These are phyloP conservation scores for Leccinum fallax DNA, from an alignment of 1,284 basidiomycete species.

Conservation along the genomic window DNA sequence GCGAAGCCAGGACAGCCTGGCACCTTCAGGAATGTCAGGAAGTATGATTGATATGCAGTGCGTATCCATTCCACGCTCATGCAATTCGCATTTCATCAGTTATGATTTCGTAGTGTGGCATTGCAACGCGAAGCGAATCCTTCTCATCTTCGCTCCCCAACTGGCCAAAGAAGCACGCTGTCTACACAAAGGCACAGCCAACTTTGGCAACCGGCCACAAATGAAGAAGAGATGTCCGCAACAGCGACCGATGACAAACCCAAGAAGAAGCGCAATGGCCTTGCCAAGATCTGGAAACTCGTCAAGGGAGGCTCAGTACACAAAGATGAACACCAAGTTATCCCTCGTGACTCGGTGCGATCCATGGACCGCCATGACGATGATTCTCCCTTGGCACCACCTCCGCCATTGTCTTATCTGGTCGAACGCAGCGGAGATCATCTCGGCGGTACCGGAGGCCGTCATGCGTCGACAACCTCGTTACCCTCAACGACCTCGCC, in stretches of 20 bases:
- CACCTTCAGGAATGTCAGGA: constrained; percentile 74
- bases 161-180: constrained; percentile 42
- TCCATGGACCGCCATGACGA: constrained; percentile 56
- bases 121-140: constrained; percentile 64
- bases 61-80: constrained; percentile 38
- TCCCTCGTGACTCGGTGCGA: constrained; percentile 31
- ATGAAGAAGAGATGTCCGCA: constrained; percentile 32
- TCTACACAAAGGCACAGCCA: constrained; percentile 55
- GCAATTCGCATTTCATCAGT: constrained; percentile 12
- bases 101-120: constrained; percentile 55
- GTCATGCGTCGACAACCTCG: constrained; percentile 70
- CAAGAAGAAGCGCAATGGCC: constrained; percentile 77
- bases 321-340: constrained; percentile 29
- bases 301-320: constrained; percentile 62
- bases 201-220: constrained; percentile 51
- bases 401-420: constrained; percentile 83
- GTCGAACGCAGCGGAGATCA: constrained; percentile 64
- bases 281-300: constrained; percentile 83
- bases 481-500: constrained; percentile 60
- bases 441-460: constrained; percentile 39
- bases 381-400: constrained; percentile 76
- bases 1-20: constrained; percentile 77
- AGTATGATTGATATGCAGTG: constrained; percentile 96
- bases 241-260: constrained; percentile 38
- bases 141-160: constrained; percentile 43